Percentiles rank a stretch among this genome's conserved stretches.
Evolutionary conservation across 257 asterid species (phyloP).

Genomic region (Eucommia ulmoides): DNA sequence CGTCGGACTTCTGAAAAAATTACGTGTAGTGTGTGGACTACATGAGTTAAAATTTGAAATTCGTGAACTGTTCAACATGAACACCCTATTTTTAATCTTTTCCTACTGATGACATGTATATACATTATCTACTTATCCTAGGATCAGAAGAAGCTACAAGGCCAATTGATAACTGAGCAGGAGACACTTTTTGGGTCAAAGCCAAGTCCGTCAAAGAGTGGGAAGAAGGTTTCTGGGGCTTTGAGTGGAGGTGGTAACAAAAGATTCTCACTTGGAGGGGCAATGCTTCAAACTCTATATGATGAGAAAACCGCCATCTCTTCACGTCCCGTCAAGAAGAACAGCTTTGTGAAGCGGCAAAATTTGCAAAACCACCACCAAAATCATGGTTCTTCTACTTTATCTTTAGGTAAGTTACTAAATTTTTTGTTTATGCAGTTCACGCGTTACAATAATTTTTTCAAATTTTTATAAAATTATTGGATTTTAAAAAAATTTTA

Average conservation of each 20-base stretch:
- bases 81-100: no score
- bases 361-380: conserved; percentile 20
- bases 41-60: no score
- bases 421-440: no score
- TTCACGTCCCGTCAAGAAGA: conserved; percentile 25
- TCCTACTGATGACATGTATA: no score
- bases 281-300: conserved; percentile 19
- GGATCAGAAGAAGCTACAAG: conserved; percentile 90
- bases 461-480: no score
- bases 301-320: conserved; percentile 35
- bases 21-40: no score
- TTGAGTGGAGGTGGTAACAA: conserved; percentile 36
- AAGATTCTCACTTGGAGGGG: conserved; percentile 35
- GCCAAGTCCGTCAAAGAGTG: conserved; percentile 66
- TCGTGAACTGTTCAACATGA: no score
- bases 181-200: conserved; percentile 75
- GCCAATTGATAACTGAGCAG: no score
- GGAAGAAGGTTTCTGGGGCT: conserved; percentile 35
- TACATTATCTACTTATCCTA: no score
- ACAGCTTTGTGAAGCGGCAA: conserved; percentile 24
- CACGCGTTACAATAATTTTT: no score
- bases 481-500: no score
- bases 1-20: no score
- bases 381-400: conserved; percentile 14
- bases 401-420: conserved; percentile 54